These are phyloP conservation scores for Diaporthe sp. DNA, from an alignment of 2,329 filamentous ascomycete species.

Conservation along the genomic window DNA sequence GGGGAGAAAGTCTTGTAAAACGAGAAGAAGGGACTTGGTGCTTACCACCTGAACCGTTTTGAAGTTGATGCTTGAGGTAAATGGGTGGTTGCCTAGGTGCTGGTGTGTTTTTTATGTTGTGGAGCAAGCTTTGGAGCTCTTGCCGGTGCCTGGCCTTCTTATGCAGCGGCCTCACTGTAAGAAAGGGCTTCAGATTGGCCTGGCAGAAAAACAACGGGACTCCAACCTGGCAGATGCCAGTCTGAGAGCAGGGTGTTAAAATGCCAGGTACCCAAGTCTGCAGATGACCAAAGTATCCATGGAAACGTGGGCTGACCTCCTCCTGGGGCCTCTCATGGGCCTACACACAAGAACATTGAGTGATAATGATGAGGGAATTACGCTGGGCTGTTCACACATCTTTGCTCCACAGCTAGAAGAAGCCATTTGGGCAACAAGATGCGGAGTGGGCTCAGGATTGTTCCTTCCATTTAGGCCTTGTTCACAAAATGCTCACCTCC, in stretches of 20 bases:
- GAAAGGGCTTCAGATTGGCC: background rate
- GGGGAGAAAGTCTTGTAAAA: background rate
- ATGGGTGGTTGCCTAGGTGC: background rate
- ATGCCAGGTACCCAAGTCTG: background rate
- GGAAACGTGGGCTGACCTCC: too few species aligned
- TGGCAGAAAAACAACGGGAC: background rate
- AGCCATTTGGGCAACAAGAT: background rate
- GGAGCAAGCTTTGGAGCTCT: background rate
- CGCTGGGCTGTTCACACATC: too few species aligned
- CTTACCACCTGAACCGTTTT: background rate
- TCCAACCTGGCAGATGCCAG: background rate
- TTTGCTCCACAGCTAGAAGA: background rate
- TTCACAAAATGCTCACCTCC: too few species aligned
- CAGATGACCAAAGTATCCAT: background rate
- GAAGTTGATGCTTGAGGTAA: background rate
- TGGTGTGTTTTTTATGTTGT: background rate
- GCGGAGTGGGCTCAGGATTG: too few species aligned
- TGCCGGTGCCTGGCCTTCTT: background rate
- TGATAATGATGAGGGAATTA: background rate
- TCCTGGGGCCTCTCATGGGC: background rate
- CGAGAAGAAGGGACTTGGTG: background rate
- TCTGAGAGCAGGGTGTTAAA: background rate
- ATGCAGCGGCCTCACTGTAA: background rate
- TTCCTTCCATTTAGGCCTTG: background rate
- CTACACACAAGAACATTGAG: background rate